Conservation (phyloP, 179 eudicot genomes). For the Pouteria campechiana region DNA sequence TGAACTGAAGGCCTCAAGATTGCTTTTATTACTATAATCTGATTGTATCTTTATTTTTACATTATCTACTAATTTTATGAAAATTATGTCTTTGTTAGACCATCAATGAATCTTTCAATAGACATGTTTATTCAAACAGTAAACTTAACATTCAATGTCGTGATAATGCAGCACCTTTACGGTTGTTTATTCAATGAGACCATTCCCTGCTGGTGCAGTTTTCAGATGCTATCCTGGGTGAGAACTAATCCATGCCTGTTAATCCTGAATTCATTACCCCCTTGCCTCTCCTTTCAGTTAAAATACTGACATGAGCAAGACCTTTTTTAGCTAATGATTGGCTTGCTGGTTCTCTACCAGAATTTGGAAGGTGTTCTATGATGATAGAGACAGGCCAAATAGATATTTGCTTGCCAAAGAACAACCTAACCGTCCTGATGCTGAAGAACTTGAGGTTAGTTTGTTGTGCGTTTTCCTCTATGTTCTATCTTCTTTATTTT, state of each 20-base stretch:
- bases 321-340: background rate
- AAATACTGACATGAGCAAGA: background rate
- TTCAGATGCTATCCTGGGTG: conserved; percentile 97
- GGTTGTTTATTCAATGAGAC: conserved; percentile 87
- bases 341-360: conserved; percentile 17
- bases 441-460: conserved; percentile 87
- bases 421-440: conserved; percentile 65
- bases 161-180: conserved; percentile 81
- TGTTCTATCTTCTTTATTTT: too few species aligned
- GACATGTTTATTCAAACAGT: too few species aligned
- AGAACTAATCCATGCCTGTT: conserved; percentile 8
- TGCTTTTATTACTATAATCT: too few species aligned
- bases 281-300: background rate
- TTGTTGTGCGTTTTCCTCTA: background rate
- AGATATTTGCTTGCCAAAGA: conserved; percentile 87
- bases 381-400: conserved; percentile 73
- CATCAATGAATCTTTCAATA: too few species aligned
- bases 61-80: too few species aligned
- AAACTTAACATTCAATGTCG: too few species aligned
- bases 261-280: background rate
- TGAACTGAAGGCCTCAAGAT: too few species aligned
- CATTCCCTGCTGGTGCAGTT: conserved; percentile 77
- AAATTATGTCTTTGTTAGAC: too few species aligned
- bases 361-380: conserved; percentile 92
- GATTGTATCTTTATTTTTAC: too few species aligned